A percentile compares a stretch with the other conserved stretches of the same genome.
Evolutionary conservation across 805 yeast species (phyloP).

Genomic region (Pichia cabralensis): DNA sequence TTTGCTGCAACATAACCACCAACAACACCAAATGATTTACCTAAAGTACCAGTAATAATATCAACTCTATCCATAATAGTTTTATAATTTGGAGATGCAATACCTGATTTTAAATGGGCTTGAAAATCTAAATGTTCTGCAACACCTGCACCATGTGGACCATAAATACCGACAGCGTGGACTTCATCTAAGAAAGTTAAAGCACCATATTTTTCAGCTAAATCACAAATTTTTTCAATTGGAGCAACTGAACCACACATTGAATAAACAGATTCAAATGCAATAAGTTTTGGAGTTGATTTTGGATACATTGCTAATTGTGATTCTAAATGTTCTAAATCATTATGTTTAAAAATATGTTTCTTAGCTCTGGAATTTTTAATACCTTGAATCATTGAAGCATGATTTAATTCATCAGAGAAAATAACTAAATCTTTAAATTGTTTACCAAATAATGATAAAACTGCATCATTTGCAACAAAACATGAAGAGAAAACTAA

Average conservation of each 20-base stretch:
- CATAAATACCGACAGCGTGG: slow-evolving; percentile 98
- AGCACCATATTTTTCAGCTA: slow-evolving; percentile 97
- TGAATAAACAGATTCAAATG: slow-evolving; percentile 94
- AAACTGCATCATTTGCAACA: slow-evolving; percentile 93
- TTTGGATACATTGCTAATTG: slow-evolving; percentile 72
- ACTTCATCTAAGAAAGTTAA: slow-evolving; percentile 96
- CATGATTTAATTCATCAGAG: slow-evolving; percentile 90
- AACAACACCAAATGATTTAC: slow-evolving; percentile 93
- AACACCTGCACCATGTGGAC: slow-evolving; percentile 99
- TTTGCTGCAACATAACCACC: slow-evolving; percentile 97
- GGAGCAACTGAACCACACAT: slow-evolving; percentile 99
- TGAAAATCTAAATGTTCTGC: slow-evolving; percentile 94
- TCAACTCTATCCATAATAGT: slow-evolving; percentile 86
- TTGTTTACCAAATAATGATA: slow-evolving; percentile 84
- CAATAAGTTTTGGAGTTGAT: slow-evolving; percentile 87
- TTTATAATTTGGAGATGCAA: slow-evolving; percentile 38
- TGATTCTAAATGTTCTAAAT: slow-evolving; percentile 72
- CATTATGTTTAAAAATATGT: slow-evolving; percentile 87
- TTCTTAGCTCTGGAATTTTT: slow-evolving; percentile 81
- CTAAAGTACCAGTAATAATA: slow-evolving; percentile 94
- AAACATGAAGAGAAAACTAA: slow-evolving; percentile 91
- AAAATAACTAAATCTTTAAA: slow-evolving; percentile 84
- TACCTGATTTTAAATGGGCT: slow-evolving; percentile 61
- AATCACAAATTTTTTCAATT: slow-evolving; percentile 81
- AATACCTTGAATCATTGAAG: slow-evolving; percentile 96